Conservation (phyloP, 2,329 filamentous ascomycete species). For the Dothideomycetes sp. region DNA sequence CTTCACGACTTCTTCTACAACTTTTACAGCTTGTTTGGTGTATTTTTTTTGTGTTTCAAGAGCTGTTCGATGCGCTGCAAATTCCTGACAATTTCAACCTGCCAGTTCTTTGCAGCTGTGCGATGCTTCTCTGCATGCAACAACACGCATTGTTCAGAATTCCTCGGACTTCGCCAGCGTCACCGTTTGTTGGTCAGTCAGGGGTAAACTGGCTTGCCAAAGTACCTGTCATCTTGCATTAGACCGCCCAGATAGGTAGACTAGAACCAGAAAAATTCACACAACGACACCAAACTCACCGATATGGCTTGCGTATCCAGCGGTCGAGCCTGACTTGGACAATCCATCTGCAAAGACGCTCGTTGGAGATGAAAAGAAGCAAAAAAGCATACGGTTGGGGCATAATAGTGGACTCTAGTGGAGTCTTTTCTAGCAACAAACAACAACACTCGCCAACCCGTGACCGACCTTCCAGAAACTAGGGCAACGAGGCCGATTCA, state of each 20-base stretch:
- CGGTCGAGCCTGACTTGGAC: slow-evolving; percentile 1
- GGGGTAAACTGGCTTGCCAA: slow-evolving; percentile 6
- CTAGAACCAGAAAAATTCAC: slow-evolving; percentile 2
- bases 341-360: no score
- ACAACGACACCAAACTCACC: background rate
- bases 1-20: background rate
- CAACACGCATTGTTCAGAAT: background rate
- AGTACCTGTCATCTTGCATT: slow-evolving; percentile 10
- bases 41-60: no score
- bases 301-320: slow-evolving; percentile 8
- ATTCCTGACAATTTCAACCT: no score
- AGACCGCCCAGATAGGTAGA: background rate
- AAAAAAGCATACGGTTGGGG: no score
- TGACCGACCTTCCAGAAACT: no score
- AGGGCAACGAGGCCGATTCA: no score
- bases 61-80: no score
- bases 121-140: slow-evolving; percentile 8
- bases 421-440: no score
- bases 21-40: slow-evolving; percentile 1
- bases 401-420: no score
- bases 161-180: background rate
- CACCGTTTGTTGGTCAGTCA: slow-evolving; percentile 12
- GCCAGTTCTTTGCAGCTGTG: background rate
- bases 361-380: background rate
- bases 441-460: no score